A percentile compares a stretch with the other conserved stretches of the same genome.
These are phyloP conservation scores for Stephanodiscus minutulus DNA, from an alignment of 108 stramenopile species.

Conservation along the genomic window DNA sequence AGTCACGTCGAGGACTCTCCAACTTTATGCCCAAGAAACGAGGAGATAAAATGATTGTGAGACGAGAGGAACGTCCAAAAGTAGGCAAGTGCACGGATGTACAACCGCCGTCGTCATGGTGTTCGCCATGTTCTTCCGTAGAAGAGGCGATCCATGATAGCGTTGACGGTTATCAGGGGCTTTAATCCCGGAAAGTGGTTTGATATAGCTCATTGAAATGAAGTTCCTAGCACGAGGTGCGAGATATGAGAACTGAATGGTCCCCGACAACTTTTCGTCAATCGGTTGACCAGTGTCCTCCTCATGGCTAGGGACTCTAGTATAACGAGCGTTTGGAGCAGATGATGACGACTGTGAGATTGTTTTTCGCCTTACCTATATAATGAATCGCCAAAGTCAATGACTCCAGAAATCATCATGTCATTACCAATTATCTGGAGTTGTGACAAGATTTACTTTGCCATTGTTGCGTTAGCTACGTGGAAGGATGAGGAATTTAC, in stretches of 20 bases:
- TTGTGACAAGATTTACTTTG: background rate
- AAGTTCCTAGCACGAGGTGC: slow-evolving; percentile 65
- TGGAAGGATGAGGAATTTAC: background rate
- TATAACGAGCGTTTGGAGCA: slow-evolving; percentile 52
- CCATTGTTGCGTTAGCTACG: background rate
- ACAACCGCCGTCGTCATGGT: slow-evolving; percentile 84
- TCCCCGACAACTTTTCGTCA: slow-evolving; percentile 88
- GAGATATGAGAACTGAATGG: slow-evolving; percentile 41
- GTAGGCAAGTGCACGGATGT: slow-evolving; percentile 51
- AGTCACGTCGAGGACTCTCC: slow-evolving; percentile 83
- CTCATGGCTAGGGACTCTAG: slow-evolving; percentile 75
- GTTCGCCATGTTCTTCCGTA: slow-evolving; percentile 35
- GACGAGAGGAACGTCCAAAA: slow-evolving; percentile 11
- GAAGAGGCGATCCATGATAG: slow-evolving; percentile 77
- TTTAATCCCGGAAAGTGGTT: slow-evolving; percentile 88
- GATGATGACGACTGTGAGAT: background rate
- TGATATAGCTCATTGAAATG: slow-evolving; percentile 89
- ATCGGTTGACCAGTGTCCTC: slow-evolving; percentile 79
- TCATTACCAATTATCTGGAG: slow-evolving; percentile 14
- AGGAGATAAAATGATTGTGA: slow-evolving; percentile 18
- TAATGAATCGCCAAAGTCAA: slow-evolving; percentile 91
- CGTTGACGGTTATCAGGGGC: slow-evolving; percentile 86
- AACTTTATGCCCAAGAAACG: slow-evolving; percentile 46
- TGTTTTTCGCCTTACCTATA: slow-evolving; percentile 63
- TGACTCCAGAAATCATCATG: slow-evolving; percentile 68